Conservation (phyloP, 1,139 yeast genomes). For the Saccharomycopsis hybrid region DNA sequence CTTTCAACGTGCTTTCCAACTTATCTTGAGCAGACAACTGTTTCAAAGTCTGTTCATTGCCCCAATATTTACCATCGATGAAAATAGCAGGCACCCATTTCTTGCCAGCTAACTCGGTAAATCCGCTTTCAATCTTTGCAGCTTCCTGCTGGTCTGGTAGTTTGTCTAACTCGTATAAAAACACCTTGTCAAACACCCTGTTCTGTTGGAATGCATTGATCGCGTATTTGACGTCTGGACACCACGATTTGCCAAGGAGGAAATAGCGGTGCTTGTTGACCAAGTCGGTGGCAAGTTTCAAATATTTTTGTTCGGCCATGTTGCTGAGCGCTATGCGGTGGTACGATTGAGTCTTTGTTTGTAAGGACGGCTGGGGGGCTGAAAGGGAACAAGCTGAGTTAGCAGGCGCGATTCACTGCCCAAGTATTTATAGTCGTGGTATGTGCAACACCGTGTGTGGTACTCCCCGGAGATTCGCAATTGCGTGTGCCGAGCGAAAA, state of each 20-base stretch:
- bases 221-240: conserved; percentile 69
- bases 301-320: conserved; percentile 21
- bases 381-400: no score
- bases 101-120: conserved; percentile 52
- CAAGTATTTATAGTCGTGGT: no score
- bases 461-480: no score
- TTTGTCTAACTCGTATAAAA: conserved; percentile 55
- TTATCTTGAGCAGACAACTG: conserved; percentile 37
- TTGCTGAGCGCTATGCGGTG: no score
- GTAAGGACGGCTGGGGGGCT: no score
- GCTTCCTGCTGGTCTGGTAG: conserved; percentile 47
- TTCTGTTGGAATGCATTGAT: conserved; percentile 46
- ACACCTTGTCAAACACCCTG: conserved; percentile 43
- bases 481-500: no score
- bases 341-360: no score
- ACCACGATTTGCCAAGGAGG: conserved; percentile 67
- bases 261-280: conserved; percentile 43
- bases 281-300: conserved; percentile 38
- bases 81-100: conserved; percentile 72
- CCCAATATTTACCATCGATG: conserved; percentile 56
- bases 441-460: no score
- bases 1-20: conserved; percentile 27
- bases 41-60: conserved; percentile 50
- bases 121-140: conserved; percentile 50
- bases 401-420: no score